phyloP scores from a whole-genome alignment of 2,329 filamentous ascomycete species.

The Sporothrix pseudoabietina region DNA sequence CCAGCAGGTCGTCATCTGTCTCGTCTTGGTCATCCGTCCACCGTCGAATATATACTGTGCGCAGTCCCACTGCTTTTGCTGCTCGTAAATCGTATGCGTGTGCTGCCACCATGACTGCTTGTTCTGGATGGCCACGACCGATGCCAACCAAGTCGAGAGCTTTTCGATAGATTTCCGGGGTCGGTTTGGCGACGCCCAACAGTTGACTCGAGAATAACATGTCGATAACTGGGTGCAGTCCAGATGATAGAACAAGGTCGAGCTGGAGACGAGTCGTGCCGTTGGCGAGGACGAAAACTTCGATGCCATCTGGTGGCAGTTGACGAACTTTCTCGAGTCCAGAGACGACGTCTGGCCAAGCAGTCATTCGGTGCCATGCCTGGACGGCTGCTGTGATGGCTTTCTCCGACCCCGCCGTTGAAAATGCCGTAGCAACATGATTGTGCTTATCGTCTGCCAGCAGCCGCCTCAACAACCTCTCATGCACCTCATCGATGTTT shows the following conservation, averaged over 20 bases:
- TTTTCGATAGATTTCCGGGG: conserved; percentile 50
- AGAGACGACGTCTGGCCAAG: not conserved
- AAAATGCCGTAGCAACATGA: not conserved
- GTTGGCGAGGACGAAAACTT: conserved; percentile 21
- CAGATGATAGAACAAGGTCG: conserved; percentile 52
- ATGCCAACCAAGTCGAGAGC: conserved; percentile 49
- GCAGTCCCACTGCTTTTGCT: conserved; percentile 52
- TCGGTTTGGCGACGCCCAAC: conserved; percentile 53
- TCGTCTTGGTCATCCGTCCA: conserved; percentile 53
- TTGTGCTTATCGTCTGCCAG: not conserved
- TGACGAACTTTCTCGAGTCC: not conserved
- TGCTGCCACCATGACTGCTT: conserved; percentile 56
- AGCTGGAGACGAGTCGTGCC: conserved; percentile 50
- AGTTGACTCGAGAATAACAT: conserved; percentile 57
- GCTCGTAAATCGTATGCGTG: conserved; percentile 58
- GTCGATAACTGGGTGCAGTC: conserved; percentile 47
- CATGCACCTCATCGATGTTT: conserved; percentile 56
- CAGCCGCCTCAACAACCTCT: conserved; percentile 42
- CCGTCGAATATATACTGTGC: conserved; percentile 54
- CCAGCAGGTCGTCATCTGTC: not conserved
- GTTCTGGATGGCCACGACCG: conserved; percentile 42
- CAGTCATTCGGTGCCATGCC: not conserved
- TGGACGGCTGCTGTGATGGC: not conserved
- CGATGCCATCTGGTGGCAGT: not conserved
- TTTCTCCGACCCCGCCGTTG: not conserved